A percentile compares a stretch with the other conserved stretches of the same genome.
Conservation (phyloP, 805 yeast species). For the Kodamaea lidongshanica region DNA sequence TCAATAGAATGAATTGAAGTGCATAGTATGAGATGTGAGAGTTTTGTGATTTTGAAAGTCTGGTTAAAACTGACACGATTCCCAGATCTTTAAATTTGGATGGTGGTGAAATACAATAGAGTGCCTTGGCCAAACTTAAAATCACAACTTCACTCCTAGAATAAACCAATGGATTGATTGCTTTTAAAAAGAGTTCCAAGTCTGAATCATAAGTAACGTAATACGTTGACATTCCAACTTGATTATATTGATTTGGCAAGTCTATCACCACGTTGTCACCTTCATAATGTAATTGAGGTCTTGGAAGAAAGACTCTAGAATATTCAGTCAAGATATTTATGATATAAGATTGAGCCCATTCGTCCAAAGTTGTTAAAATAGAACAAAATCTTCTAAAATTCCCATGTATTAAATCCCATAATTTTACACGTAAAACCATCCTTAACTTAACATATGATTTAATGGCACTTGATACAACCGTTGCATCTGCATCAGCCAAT, state of each 20-base stretch:
- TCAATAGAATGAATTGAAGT: conserved; percentile 42
- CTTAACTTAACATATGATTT: conserved; percentile 45
- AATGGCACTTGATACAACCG: conserved; percentile 68
- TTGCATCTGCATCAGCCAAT: conserved; percentile 57
- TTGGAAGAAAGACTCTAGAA: conserved; percentile 51
- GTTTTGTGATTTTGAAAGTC: conserved; percentile 29
- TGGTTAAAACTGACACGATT: conserved; percentile 46
- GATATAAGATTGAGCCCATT: conserved; percentile 59
- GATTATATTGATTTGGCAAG: conserved; percentile 37
- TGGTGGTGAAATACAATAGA: conserved; percentile 54
- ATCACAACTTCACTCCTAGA: conserved; percentile 56
- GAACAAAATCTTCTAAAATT: conserved; percentile 55
- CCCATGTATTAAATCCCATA: conserved; percentile 65
- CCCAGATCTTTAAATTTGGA: conserved; percentile 41
- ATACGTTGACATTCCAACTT: conserved; percentile 17
- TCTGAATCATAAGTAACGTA: conserved; percentile 50
- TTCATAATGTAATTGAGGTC: conserved; percentile 38
- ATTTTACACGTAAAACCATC: conserved; percentile 28
- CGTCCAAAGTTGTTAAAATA: conserved; percentile 50
- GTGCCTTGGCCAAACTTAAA: conserved; percentile 52
- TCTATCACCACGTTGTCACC: conserved; percentile 27
- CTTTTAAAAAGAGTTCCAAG: conserved; percentile 45
- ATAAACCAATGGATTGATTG: conserved; percentile 42
- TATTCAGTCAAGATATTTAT: conserved; percentile 65
- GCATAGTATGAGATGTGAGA: conserved; percentile 26